A percentile compares a stretch with the other conserved stretches of the same genome.
Conservation (phyloP, 495 filamentous ascomycete species). For the Talaromyces borbonicus region DNA sequence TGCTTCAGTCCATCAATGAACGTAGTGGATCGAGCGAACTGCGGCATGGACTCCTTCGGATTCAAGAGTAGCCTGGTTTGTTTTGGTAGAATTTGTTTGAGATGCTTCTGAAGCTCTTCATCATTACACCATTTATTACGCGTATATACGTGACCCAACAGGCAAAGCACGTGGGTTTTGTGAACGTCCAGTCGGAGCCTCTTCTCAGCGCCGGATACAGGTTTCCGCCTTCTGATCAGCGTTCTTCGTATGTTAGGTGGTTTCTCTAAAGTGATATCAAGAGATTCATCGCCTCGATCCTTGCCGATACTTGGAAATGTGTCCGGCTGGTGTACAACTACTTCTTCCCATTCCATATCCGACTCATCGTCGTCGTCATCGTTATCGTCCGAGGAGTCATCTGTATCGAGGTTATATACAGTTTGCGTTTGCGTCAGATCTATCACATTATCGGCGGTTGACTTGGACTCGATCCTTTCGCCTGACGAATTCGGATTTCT, state of each 20-base stretch:
- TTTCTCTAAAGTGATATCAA: slow-evolving; percentile 50
- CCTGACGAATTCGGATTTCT: too few relatives aligned
- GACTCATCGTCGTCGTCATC: too few relatives aligned
- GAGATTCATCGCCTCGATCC: slow-evolving; percentile 26
- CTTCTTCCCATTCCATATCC: slow-evolving; percentile 65
- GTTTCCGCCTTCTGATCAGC: slow-evolving; percentile 39
- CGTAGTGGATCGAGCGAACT: slow-evolving; percentile 59
- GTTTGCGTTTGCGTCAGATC: slow-evolving; percentile 25
- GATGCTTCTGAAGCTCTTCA: slow-evolving; percentile 44
- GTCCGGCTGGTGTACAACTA: slow-evolving; percentile 39
- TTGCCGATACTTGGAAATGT: slow-evolving; percentile 10
- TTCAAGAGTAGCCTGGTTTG: slow-evolving; percentile 53
- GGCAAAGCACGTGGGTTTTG: slow-evolving; percentile 75
- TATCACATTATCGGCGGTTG: not conserved
- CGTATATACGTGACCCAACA: slow-evolving; percentile 61
- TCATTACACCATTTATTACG: slow-evolving; percentile 91
- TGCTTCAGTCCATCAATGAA: slow-evolving; percentile 71
- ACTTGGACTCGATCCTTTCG: too few relatives aligned
- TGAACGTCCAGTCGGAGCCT: slow-evolving; percentile 65
- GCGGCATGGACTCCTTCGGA: slow-evolving; percentile 50
- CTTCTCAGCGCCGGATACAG: slow-evolving; percentile 59
- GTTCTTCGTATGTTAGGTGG: slow-evolving; percentile 28
- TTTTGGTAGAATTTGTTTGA: slow-evolving; percentile 51
- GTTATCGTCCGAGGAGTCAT: slow-evolving; percentile 31
- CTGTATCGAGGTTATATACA: slow-evolving; percentile 33